Conservation (phyloP, 2,329 filamentous ascomycete genomes). For the Penicillium sp. region DNA sequence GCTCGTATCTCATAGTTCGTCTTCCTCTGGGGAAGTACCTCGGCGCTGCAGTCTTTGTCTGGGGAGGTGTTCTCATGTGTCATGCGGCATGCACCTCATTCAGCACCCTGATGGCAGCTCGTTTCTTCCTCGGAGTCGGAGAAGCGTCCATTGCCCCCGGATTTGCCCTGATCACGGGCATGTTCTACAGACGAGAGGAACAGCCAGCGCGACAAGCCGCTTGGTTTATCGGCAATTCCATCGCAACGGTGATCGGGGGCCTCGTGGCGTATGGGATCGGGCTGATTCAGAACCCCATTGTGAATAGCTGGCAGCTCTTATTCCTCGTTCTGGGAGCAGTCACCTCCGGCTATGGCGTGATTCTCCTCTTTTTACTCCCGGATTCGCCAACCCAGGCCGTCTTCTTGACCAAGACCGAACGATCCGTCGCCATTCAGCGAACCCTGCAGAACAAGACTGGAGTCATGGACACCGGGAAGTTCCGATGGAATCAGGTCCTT, state of each 20-base stretch:
- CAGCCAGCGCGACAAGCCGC: conserved; percentile 30
- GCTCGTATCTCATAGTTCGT: conserved; percentile 33
- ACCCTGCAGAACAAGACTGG: conserved; percentile 49
- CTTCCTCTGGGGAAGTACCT: conserved; percentile 29
- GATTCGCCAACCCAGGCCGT: conserved; percentile 15
- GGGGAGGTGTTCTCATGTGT: conserved; percentile 31
- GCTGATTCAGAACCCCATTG: conserved; percentile 10
- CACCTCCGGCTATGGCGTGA: conserved; percentile 21
- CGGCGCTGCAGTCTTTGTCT: conserved; percentile 22
- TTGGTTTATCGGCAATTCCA: conserved; percentile 33
- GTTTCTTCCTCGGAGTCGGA: conserved; percentile 33
- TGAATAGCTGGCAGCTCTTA: conserved; percentile 26
- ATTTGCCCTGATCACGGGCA: conserved; percentile 35
- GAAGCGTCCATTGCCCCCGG: conserved; percentile 28
- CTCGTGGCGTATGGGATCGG: conserved; percentile 28
- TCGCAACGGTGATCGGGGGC: conserved; percentile 26
- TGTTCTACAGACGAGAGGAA: conserved; percentile 32
- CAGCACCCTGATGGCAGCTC: conserved; percentile 33
- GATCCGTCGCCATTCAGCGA: conserved; percentile 47
- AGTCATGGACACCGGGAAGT: conserved; percentile 46
- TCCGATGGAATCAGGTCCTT: conserved; percentile 40
- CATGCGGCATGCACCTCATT: conserved; percentile 27
- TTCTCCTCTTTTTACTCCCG: conserved; percentile 15
- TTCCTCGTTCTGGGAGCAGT: conserved; percentile 28
- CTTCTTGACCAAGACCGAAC: conserved; percentile 39